Evolutionary conservation across 192 early-diverging fungal species (phyloP), one percentile per base, ranked within the genome.

Genomic region (Backusella tuberculispora): DNA sequence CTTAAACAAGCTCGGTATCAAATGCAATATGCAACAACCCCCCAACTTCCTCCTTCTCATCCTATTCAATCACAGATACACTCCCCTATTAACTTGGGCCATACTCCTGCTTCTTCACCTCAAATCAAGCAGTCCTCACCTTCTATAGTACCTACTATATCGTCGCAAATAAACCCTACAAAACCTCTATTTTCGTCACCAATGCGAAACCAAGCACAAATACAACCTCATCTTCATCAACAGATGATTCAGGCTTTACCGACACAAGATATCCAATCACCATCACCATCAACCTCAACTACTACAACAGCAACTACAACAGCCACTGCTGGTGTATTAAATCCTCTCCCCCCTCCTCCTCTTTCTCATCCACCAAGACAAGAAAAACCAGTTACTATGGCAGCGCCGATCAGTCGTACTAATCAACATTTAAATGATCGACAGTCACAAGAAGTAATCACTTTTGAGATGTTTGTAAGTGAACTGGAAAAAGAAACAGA

Each of bases 381-480:
- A 24, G 53, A 60, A 26, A 60, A 60, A 10, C 10, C 2, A 8
- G 26, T 60, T 5, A 17, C 66, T 21, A 38, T 38, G 9, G 37
- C 26, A 6, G 14, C 17, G 17, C 10, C n/a, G 21, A 47, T 45
- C 24, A 43, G 47, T 60, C 15, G 60, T 2, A 69, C 72, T 12
- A 64, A 66, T 45, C 42, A 66, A n/a, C 50, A 47, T 42, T 69
- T 43, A 14, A 41, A 34, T 38, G 72, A 74, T 19, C 45, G 74
- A 14, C 34, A 43, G n/a, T 50, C 66, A 12, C 40, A 70, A 10
- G 67, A 72, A 45, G 26, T 73, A 0, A 68, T 80, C 12, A 69
- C 74, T 5, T 65, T 76, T 8, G 69, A 72, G 0, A 44, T 34
- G 12, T 80, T 80, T 66, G 75, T 80, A 12, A 56, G 44, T 34